A percentile compares a stretch with the other conserved stretches of the same genome.
phyloP scores from a whole-genome alignment of 164 flowering plant genomes.

The Vitis cinerea region DNA sequence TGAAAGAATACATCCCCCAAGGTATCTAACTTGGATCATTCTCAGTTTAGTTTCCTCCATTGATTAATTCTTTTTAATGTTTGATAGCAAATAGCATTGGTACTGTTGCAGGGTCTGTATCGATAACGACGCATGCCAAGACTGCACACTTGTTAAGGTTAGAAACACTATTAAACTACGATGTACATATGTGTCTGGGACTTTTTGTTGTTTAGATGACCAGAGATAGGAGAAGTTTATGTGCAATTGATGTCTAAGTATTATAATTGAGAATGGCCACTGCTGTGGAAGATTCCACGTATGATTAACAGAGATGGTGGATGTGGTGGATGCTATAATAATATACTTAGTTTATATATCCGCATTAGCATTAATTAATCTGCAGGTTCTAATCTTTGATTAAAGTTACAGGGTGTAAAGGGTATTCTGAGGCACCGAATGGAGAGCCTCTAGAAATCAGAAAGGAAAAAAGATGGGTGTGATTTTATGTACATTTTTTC shows the following conservation, averaged over 20 bases:
- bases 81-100: neutral
- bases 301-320: neutral
- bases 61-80: neutral
- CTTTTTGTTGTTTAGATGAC: too few relatives aligned
- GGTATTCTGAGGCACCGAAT: neutral
- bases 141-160: slow-evolving; percentile 92
- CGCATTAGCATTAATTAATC: slow-evolving; percentile 1
- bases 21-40: slow-evolving; percentile 30
- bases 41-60: neutral
- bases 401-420: neutral
- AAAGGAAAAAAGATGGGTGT: neutral
- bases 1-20: slow-evolving; percentile 81
- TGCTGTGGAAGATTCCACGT: neutral
- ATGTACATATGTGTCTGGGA: too few relatives aligned
- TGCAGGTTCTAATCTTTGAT: neutral
- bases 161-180: neutral
- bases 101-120: slow-evolving; percentile 63
- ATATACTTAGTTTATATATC: too few relatives aligned
- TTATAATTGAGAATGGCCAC: neutral
- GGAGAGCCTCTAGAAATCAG: neutral
- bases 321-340: too few relatives aligned
- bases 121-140: slow-evolving; percentile 68
- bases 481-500: neutral
- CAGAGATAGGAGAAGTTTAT: too few relatives aligned
- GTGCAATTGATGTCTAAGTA: too few relatives aligned